These are phyloP conservation scores for Verbascum thapsus DNA, from an alignment of 257 asterid genomes.

Conservation along the genomic window DNA sequence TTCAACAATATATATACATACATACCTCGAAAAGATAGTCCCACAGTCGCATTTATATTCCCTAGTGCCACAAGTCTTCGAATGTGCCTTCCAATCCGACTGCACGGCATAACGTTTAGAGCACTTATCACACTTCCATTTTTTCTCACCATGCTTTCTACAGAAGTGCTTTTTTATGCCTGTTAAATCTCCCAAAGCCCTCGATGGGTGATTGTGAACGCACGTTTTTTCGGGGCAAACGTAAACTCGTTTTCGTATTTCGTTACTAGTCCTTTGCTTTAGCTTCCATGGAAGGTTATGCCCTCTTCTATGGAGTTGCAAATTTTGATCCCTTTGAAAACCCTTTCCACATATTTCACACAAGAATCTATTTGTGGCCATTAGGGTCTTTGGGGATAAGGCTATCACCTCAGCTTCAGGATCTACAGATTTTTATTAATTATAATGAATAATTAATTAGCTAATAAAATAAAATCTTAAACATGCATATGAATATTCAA, in stretches of 20 bases:
- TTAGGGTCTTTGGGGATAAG: conserved; percentile 83
- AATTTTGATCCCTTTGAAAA: conserved; percentile 86
- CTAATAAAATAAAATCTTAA: too few relatives aligned
- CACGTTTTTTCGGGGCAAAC: conserved; percentile 90
- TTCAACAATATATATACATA: not conserved
- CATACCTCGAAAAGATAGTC: conserved; percentile 77
- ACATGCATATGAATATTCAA: too few relatives aligned
- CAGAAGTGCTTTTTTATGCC: conserved; percentile 93
- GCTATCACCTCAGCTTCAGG: conserved; percentile 92
- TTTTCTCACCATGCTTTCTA: conserved; percentile 92
- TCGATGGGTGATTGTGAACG: conserved; percentile 76
- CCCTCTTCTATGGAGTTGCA: conserved; percentile 89
- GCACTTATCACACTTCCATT: conserved; percentile 95
- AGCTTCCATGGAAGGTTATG: conserved; percentile 94
- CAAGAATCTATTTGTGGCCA: conserved; percentile 87
- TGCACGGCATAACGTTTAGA: conserved; percentile 87
- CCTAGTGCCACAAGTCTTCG: conserved; percentile 89
- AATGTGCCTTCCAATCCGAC: conserved; percentile 95
- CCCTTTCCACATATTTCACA: conserved; percentile 96
- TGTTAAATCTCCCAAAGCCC: conserved; percentile 92
- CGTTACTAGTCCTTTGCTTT: conserved; percentile 76
- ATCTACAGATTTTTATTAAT: conserved; percentile 56
- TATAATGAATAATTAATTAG: too few relatives aligned
- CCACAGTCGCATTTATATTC: conserved; percentile 95
- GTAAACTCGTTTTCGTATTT: conserved; percentile 73